Conservation (phyloP, 805 yeast genomes). For the Novakomyces olei region DNA sequence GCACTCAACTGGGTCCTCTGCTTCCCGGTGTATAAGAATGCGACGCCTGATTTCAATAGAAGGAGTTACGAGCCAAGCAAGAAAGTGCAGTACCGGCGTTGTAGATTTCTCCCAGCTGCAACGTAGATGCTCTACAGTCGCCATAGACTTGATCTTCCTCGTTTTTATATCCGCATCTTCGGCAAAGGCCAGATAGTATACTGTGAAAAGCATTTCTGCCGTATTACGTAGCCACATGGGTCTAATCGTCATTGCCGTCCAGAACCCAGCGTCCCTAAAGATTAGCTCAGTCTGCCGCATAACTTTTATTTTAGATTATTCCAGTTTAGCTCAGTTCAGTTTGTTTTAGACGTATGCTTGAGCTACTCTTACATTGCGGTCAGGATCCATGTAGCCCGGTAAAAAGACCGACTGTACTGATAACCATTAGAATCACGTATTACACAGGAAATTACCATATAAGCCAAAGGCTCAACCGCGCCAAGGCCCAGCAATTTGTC, state of each 20-base stretch:
- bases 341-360: too few relatives aligned
- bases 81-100: constrained; percentile 13
- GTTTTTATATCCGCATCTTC: constrained; percentile 15
- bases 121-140: constrained; percentile 13
- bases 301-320: too few relatives aligned
- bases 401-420: constrained; percentile 12
- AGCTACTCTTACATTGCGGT: too few relatives aligned
- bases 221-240: constrained; percentile 11
- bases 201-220: constrained; percentile 11
- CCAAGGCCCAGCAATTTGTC: constrained; percentile 12
- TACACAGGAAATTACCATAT: constrained; percentile 5
- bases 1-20: constrained; percentile 9
- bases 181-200: constrained; percentile 13
- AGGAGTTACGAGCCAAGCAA: too few relatives aligned
- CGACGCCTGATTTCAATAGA: too few relatives aligned
- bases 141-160: constrained; percentile 11
- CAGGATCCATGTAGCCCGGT: constrained; percentile 14
- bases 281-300: too few relatives aligned
- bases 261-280: constrained; percentile 16
- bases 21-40: too few relatives aligned
- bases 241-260: constrained; percentile 15
- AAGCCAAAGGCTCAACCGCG: constrained; percentile 14
- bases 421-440: neutral
- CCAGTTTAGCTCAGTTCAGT: too few relatives aligned
- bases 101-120: constrained; percentile 14